Base-by-base conservation (phyloP, 257 asterid species). In the Nicotiana otophora region DNA sequence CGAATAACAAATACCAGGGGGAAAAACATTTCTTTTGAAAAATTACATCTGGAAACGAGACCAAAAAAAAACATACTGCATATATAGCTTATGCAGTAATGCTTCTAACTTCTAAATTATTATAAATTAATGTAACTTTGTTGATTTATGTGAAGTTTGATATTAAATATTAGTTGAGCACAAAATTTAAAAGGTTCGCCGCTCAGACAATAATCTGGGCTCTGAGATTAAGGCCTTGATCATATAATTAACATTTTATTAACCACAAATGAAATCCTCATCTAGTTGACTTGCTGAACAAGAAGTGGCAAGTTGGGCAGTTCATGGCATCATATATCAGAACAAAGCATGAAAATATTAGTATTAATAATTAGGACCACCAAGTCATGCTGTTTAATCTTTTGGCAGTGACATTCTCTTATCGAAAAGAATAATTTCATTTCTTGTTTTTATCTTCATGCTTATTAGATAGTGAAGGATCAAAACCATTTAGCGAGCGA, bases 151-250 rank as follows among this genome's bases (percentile, higher is more conserved):
- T 57, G 63, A 57, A 54, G 7, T 57, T 17, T 57, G 63, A 31
- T 28, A 28, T 60, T 60, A 60, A 60, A 60, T 60, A 60, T 60
- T 60, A 20, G 20, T n/a, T n/a, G 11, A 28, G 82, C 87, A 77
- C 88, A 82, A 84, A 84, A 86, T 82, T 90, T 84, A 89, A 95
- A 92, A 91, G 92, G 90, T 92, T 92, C 95, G 91, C 80, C 66
- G 55, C 82, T 51, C 79, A 86, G 89, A 86, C 88, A 87, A 87
- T 88, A 88, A 84, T 86, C 87, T 85, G 53, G 86, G 92, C 90
- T 86, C 92, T 79, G 85, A 87, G 86, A 90, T 92, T 86, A 83
- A 85, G 81, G 88, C 81, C 72, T 19, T 34, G 54, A 5, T n/a
- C 14, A 60, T 60, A n/a, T n/a, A 60, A 60, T n/a, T 2, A 60